phyloP scores from a whole-genome alignment of 208 protist genomes.

The Acanthamoeba triangularis region DNA sequence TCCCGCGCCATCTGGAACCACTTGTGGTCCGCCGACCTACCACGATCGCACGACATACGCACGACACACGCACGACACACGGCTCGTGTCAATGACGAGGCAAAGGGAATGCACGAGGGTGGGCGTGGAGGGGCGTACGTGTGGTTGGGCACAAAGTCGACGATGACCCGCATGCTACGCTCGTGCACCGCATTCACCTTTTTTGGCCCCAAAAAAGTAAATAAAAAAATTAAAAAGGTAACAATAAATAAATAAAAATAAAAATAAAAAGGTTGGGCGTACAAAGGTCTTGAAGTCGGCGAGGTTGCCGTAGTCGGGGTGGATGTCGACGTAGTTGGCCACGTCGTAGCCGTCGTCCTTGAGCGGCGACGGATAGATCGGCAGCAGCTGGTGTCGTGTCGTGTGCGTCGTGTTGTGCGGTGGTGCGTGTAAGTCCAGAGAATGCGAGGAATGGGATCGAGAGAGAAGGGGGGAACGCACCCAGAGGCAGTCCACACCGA shows the following conservation, averaged over 20 bases:
- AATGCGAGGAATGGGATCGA: background rate
- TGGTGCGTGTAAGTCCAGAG: too few species aligned
- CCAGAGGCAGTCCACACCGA: conserved; percentile 90
- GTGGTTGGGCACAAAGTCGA: conserved; percentile 90
- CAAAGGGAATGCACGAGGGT: background rate
- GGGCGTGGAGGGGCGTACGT: background rate
- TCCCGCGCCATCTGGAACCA: conserved; percentile 88
- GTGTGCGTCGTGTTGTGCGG: background rate
- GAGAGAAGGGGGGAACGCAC: background rate
- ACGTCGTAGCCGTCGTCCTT: conserved; percentile 91
- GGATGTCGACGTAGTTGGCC: conserved; percentile 87
- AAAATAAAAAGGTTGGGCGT: too few species aligned
- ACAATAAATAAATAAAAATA: too few species aligned
- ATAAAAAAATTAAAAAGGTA: too few species aligned
- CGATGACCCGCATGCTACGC: conserved; percentile 86
- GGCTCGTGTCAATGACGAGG: background rate
- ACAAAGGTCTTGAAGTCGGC: conserved; percentile 88
- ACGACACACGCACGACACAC: background rate
- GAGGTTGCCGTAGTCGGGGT: conserved; percentile 88
- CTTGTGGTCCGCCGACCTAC: conserved; percentile 84
- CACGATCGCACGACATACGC: background rate
- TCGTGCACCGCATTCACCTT: conserved; percentile 70
- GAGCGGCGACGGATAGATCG: conserved; percentile 87
- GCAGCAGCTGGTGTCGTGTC: conserved; percentile 78
- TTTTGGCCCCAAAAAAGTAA: background rate